phyloP scores from a whole-genome alignment of 2,329 filamentous ascomycete genomes.

The Colletotrichum magnum region DNA sequence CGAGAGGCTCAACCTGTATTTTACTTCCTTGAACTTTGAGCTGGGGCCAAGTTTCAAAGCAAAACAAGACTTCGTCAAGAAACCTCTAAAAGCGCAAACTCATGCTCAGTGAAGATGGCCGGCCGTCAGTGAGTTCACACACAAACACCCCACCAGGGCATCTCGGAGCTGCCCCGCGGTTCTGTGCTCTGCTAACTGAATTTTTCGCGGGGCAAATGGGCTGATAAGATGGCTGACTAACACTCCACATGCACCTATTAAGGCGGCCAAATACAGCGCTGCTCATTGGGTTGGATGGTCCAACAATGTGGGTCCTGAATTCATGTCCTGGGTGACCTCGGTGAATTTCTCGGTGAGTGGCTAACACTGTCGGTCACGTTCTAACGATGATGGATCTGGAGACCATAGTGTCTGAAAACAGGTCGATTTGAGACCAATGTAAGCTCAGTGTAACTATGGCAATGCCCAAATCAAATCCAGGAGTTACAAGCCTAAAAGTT shows the following conservation, averaged over 20 bases:
- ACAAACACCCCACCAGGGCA: background rate
- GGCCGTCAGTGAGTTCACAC: slow-evolving; percentile 12
- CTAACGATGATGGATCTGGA: too few species aligned
- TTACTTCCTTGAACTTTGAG: too few species aligned
- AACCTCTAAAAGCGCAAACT: background rate
- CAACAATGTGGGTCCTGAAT: background rate
- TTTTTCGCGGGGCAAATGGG: slow-evolving; percentile 35
- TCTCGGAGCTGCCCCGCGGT: slow-evolving; percentile 30
- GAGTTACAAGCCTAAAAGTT: too few species aligned
- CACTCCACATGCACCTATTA: slow-evolving; percentile 20
- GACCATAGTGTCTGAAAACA: too few species aligned
- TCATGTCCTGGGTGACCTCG: background rate
- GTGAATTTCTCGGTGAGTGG: background rate
- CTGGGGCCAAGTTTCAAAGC: too few species aligned
- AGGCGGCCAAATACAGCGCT: background rate
- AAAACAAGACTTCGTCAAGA: too few species aligned
- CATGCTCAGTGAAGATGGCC: background rate
- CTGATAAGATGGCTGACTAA: slow-evolving; percentile 32
- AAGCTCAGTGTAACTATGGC: too few species aligned
- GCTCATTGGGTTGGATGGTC: background rate
- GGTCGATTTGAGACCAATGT: too few species aligned
- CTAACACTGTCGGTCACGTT: too few species aligned
- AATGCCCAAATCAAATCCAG: too few species aligned
- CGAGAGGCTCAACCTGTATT: too few species aligned
- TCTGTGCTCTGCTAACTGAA: slow-evolving; percentile 29